Conservation (phyloP, 139 green algal species). For the Coelastrella sp. region DNA sequence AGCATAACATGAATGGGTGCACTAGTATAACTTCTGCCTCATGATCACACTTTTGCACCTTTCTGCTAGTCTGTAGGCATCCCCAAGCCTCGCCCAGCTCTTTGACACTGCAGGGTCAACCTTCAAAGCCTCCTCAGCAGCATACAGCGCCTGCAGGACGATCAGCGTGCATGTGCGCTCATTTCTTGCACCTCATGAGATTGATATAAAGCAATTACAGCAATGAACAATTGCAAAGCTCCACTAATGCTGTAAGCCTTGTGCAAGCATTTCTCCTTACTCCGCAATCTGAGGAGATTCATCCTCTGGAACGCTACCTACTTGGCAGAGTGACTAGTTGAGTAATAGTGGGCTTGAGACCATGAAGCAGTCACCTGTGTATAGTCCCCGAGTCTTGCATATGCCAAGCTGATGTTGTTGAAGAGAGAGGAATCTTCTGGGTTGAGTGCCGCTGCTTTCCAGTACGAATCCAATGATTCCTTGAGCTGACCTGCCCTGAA, state of each 20-base stretch:
- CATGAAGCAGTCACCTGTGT: neutral
- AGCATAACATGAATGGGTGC: neutral
- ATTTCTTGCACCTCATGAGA: too few relatives aligned
- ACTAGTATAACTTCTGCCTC: too few relatives aligned
- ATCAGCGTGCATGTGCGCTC: too few relatives aligned
- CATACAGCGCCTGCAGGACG: neutral
- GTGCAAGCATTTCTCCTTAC: too few relatives aligned
- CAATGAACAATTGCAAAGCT: too few relatives aligned
- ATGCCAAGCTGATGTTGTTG: constrained; percentile 14
- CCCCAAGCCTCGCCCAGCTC: neutral
- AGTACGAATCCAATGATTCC: neutral
- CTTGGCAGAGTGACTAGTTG: too few relatives aligned
- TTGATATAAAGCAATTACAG: too few relatives aligned
- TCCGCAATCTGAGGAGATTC: neutral
- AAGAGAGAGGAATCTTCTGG: neutral
- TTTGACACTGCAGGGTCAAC: neutral
- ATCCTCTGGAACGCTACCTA: neutral
- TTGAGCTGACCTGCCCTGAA: neutral
- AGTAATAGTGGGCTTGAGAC: too few relatives aligned
- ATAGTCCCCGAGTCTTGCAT: neutral
- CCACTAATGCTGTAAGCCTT: too few relatives aligned
- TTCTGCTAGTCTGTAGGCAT: neutral
- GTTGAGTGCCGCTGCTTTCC: neutral
- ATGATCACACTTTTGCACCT: too few relatives aligned
- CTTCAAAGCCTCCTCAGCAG: neutral